Evolutionary conservation across 2,329 filamentous ascomycete genomes (phyloP).

Genomic region (Celoporthe dispersa): DNA sequence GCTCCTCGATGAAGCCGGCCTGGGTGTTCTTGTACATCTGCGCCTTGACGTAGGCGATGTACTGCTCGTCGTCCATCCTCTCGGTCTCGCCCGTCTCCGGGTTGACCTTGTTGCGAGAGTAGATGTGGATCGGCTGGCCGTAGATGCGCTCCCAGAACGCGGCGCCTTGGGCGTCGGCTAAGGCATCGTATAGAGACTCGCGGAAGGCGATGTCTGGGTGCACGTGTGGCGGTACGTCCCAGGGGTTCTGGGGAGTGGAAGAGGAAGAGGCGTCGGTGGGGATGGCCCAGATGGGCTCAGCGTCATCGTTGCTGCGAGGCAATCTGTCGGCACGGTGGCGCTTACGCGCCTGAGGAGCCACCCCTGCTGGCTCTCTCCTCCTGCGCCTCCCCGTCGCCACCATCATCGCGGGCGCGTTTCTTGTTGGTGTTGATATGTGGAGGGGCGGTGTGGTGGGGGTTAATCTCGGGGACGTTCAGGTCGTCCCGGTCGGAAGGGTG

Average conservation of each 20-base stretch:
- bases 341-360: neutral
- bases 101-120: conserved; percentile 54
- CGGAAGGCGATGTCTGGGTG: conserved; percentile 79
- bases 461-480: neutral
- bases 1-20: conserved; percentile 79
- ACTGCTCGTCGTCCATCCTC: conserved; percentile 91
- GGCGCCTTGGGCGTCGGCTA: conserved; percentile 95
- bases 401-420: neutral
- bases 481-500: neutral
- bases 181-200: conserved; percentile 93
- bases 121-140: conserved; percentile 89
- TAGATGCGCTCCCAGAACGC: conserved; percentile 97
- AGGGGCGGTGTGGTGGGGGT: neutral
- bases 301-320: neutral
- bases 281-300: neutral
- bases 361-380: neutral
- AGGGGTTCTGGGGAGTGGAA: conserved; percentile 35
- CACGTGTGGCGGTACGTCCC: neutral
- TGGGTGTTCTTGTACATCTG: conserved; percentile 97
- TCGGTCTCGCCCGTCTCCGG: conserved; percentile 64
- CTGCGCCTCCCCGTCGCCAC: neutral
- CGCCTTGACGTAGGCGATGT: conserved; percentile 79
- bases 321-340: neutral
- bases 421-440: neutral
- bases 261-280: neutral